Evolutionary conservation across 1,139 yeast genomes (phyloP), one percentile per base, ranked within the genome.

Genomic region (Kodamaea arcana): DNA sequence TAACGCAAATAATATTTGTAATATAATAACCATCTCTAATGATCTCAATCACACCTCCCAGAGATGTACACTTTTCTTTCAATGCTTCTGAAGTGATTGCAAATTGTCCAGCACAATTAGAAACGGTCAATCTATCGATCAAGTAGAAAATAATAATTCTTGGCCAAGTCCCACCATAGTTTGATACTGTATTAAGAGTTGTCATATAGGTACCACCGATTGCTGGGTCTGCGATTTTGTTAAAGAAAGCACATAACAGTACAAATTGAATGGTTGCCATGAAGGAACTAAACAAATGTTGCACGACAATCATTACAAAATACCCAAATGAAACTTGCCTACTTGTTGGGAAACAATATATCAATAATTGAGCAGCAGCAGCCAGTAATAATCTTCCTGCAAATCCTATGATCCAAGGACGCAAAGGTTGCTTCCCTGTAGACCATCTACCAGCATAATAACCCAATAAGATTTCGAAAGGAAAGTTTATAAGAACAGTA

Each of bases 171-270:
- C 98, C 99, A 24, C 99, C 99, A 39, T 90, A 72, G 53, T 92
- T 92, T 24, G 94, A 81, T 33, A 92, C 68, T 0, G 99, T 92
- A 59, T 94, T 94, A 38, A 92, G 67, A 1, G 95, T 82, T 0
- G 98, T 92, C 97, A 94, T 92, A 58, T 92, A 92, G 0, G 99
- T 94, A 1, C 98, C 98, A 13, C 98, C 99, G 48, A 92, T 86
- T 11, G 80, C 62, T 0, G 98, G 97, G 56, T 92, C 98, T 2
- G 98, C 96, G 35, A 94, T 85, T 50, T 83, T 82, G 4, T 97
- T 90, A 58, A 90, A 97, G 67, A 92, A 94, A 0, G 97, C 95
- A 53, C 90, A 83, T 36, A 92, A 79, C 4, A 95, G 84, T 18
- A 92, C 97, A 63, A 94, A 92, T 57, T 90, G 97, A 37, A 92